phyloP scores from a whole-genome alignment of 1,284 basidiomycete species.

The Takashimella tepidaria region DNA sequence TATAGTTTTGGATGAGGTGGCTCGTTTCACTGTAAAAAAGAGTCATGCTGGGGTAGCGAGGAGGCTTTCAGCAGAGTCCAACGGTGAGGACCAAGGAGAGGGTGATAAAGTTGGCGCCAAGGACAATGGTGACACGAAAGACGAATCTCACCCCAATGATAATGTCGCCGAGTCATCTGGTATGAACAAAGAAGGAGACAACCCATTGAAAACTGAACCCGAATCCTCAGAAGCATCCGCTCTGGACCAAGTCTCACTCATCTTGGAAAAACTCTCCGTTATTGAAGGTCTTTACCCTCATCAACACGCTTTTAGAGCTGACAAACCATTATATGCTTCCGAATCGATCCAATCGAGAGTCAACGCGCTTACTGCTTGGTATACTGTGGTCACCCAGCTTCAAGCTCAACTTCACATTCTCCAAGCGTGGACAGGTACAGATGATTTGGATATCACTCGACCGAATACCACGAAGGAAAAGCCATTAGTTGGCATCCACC shows the following conservation, averaged over 20 bases:
- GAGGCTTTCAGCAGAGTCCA: constrained; percentile 16
- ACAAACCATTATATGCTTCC: constrained; percentile 67
- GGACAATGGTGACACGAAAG: too few relatives aligned
- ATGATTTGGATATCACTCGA: constrained; percentile 78
- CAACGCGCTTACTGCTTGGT: constrained; percentile 86
- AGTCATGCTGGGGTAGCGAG: constrained; percentile 4
- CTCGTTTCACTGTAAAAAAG: constrained; percentile 56
- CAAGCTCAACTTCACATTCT: constrained; percentile 71
- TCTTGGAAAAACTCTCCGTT: constrained; percentile 74
- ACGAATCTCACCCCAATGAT: too few relatives aligned
- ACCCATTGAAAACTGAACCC: too few relatives aligned
- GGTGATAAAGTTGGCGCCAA: neutral
- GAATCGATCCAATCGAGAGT: constrained; percentile 67
- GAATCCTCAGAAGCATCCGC: constrained; percentile 56
- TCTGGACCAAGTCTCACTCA: constrained; percentile 63
- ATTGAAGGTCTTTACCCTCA: constrained; percentile 84
- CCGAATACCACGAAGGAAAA: constrained; percentile 61
- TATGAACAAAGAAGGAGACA: too few relatives aligned
- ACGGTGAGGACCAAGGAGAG: constrained; percentile 1
- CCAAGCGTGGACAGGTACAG: constrained; percentile 85
- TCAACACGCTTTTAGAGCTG: constrained; percentile 69
- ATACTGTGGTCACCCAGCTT: constrained; percentile 70
- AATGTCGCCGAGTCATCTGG: too few relatives aligned
- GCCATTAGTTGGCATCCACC: constrained; percentile 44
- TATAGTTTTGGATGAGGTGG: constrained; percentile 74